Evolutionary conservation across 306 rosid species (phyloP), one percentile per base, ranked within the genome.

Genomic region (Citrullus amarus): DNA sequence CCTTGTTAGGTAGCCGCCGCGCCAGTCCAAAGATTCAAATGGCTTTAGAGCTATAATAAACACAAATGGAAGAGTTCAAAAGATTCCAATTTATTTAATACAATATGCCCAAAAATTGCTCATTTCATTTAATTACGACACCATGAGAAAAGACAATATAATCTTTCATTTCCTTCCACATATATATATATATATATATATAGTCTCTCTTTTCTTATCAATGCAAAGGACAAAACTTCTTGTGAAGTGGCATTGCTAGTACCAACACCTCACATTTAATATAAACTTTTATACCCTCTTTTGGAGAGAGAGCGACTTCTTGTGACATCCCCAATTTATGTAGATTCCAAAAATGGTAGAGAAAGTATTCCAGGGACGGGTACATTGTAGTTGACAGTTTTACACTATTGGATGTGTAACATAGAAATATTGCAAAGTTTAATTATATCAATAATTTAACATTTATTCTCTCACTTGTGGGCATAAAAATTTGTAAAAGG

Each of bases 51-150:
- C 75, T 20, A 69, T 44, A 17, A 63, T 9, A 43, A 16, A 69
- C 34, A 69, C 38, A 69, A 69, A 69, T 69, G 75, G 56, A 69
- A 69, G 75, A 20, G 55, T 69, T 44, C 18, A 68, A 69, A 69
- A 69, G 1, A 32, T 69, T 30, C 55, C 75, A 43, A 41, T 18
- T 67, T 5, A 66, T 36, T 34, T 66, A 66, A 68, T 68, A n/a
- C 14, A 68, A 68, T 3, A 66, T 17, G 28, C 4, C 53, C 75
- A n/a, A 68, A 68, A 7, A n/a, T 30, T 43, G n/a, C 5, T n/a
- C 9, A 69, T 43, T 43, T 20, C 75, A n/a, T 22, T 22, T 25
- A 25, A 25, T 25, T 11, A 69, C 18, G 55, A 69, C 75, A 43
- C 75, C 17, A 69, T 5, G 10, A 46, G 22, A 67, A 34, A 18